A percentile compares a stretch with the other conserved stretches of the same genome.
phyloP scores from a whole-genome alignment of 2,329 filamentous ascomycete species.

The Phyllosticta paracitricarpa region DNA sequence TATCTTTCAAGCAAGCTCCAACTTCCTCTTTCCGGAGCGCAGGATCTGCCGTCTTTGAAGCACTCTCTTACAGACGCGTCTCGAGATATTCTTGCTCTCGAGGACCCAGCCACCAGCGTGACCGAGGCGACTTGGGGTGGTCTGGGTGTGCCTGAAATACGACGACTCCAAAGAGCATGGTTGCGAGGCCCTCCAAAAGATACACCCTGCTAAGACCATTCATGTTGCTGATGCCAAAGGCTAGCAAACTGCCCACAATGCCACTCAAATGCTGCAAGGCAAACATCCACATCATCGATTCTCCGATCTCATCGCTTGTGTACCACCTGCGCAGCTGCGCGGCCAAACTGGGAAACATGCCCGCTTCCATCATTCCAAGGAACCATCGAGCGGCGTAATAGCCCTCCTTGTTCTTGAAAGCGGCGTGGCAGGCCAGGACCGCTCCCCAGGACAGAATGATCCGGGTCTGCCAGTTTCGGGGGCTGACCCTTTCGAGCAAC shows the following conservation, averaged over 20 bases:
- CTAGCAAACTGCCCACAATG: conserved; percentile 22
- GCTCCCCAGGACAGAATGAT: conserved; percentile 20
- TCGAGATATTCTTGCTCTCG: conserved; percentile 34
- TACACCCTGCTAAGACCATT: conserved; percentile 28
- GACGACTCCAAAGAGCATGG: conserved; percentile 30
- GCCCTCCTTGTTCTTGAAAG: conserved; percentile 17
- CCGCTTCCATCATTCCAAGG: conserved; percentile 19
- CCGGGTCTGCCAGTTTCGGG: conserved; percentile 27
- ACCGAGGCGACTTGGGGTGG: conserved; percentile 33
- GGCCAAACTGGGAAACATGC: conserved; percentile 21
- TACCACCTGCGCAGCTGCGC: conserved; percentile 29
- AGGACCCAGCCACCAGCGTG: conserved; percentile 27
- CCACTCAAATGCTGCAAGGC: conserved; percentile 23
- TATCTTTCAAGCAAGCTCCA: conserved; percentile 24
- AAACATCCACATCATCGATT: conserved; percentile 27
- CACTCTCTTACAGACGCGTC: conserved; percentile 28
- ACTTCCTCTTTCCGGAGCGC: conserved; percentile 29
- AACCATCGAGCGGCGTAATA: conserved; percentile 19
- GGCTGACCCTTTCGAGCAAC: conserved; percentile 27
- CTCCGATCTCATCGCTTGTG: conserved; percentile 28
- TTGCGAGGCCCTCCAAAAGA: conserved; percentile 35
- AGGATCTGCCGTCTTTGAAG: conserved; percentile 28
- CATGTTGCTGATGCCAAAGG: conserved; percentile 17
- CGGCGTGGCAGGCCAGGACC: conserved; percentile 21
- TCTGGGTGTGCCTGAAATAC: conserved; percentile 35